Evolutionary conservation across 2,329 filamentous ascomycete genomes (phyloP).

Genomic region (Sarocladiaceae sp.): DNA sequence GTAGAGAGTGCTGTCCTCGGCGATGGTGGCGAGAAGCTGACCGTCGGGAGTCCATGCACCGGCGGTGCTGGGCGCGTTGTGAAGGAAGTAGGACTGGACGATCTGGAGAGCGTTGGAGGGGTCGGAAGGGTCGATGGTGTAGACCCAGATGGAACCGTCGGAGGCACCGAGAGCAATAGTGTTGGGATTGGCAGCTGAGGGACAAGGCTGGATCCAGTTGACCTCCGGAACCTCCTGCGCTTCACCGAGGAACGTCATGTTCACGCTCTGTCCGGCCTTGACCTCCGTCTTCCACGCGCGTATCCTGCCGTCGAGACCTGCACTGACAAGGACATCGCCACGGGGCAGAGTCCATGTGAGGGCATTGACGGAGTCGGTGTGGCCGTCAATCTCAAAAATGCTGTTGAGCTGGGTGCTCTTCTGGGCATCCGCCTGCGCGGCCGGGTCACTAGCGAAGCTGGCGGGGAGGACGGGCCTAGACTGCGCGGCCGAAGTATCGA

Average conservation of each 20-base stretch:
- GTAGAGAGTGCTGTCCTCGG: conserved; percentile 82
- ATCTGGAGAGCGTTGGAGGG: conserved; percentile 64
- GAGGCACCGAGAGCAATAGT: conserved; percentile 81
- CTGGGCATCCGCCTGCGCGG: conserved; percentile 40
- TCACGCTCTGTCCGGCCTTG: conserved; percentile 40
- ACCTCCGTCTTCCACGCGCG: conserved; percentile 60
- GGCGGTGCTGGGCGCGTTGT: conserved; percentile 81
- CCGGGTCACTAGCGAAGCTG: conserved; percentile 65
- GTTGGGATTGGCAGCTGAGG: conserved; percentile 67
- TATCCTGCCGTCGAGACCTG: conserved; percentile 80
- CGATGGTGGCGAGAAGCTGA: conserved; percentile 78
- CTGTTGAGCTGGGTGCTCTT: conserved; percentile 56
- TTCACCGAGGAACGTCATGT: conserved; percentile 65
- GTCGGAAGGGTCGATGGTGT: conserved; percentile 71
- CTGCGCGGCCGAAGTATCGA: conserved; percentile 66
- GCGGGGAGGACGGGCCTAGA: conserved; percentile 67
- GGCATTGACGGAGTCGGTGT: conserved; percentile 86
- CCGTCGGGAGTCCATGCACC: conserved; percentile 90
- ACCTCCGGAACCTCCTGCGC: conserved; percentile 90
- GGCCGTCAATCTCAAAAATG: conserved; percentile 77
- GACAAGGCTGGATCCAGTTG: conserved; percentile 82
- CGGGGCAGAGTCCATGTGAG: conserved; percentile 77
- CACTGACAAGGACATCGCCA: conserved; percentile 82
- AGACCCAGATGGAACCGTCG: conserved; percentile 94
- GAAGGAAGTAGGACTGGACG: conserved; percentile 87